These are phyloP conservation scores for Nigrospora oryzae DNA, from an alignment of 2,329 filamentous ascomycete species.

Conservation along the genomic window DNA sequence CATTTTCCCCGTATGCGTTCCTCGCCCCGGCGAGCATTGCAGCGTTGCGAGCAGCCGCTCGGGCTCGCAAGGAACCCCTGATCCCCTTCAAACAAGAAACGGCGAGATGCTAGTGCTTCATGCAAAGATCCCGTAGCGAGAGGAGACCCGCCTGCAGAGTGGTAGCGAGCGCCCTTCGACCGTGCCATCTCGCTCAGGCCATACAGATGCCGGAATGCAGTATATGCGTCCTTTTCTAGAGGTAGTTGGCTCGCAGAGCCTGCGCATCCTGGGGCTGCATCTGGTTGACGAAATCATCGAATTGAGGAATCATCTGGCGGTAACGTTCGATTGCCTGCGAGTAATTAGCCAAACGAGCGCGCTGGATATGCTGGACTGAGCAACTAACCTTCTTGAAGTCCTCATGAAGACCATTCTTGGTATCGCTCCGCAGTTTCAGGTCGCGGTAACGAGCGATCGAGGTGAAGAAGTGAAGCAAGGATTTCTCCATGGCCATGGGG, in stretches of 20 bases:
- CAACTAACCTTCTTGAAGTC: conserved; percentile 67
- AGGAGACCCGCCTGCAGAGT: no score
- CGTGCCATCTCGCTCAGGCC: no score
- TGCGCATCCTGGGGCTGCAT: conserved; percentile 41
- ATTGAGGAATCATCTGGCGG: conserved; percentile 51
- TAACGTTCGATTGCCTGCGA: conserved; percentile 45
- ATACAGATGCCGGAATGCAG: no score
- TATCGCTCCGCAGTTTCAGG: conserved; percentile 48
- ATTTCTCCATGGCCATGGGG: conserved; percentile 85
- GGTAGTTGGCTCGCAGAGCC: conserved; percentile 38
- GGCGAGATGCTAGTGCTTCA: no score
- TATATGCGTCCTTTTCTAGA: no score
- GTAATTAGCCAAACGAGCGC: neutral
- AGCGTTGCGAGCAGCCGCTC: no score
- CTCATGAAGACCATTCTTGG: conserved; percentile 58
- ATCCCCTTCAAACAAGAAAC: no score
- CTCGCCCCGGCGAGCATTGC: no score
- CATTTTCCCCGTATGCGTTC: no score
- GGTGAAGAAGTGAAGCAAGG: conserved; percentile 71
- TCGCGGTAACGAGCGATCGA: conserved; percentile 73
- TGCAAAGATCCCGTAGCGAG: no score
- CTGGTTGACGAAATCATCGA: conserved; percentile 44
- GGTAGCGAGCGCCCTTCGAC: no score
- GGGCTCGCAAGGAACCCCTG: no score
- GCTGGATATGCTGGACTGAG: neutral